Conservation (phyloP, 1,284 basidiomycete genomes). For the Heterobasidion irregulare region DNA sequence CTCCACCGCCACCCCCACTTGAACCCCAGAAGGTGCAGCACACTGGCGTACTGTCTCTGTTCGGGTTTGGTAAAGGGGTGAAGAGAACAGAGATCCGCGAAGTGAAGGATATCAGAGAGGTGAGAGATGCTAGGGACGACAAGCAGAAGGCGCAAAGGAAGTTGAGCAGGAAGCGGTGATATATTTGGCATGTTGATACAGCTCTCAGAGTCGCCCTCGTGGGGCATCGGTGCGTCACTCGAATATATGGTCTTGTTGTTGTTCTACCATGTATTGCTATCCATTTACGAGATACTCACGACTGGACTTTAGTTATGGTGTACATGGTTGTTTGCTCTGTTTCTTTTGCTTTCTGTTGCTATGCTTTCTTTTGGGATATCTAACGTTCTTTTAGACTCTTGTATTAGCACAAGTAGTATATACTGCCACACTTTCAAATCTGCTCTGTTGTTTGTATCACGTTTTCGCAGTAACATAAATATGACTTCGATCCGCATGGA, state of each 20-base stretch:
- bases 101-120: not conserved
- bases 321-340: not conserved
- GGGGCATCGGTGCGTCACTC: not conserved
- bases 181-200: not conserved
- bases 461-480: too few species aligned
- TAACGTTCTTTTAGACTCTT: too few species aligned
- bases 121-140: constrained; percentile 4
- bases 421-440: too few species aligned
- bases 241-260: not conserved
- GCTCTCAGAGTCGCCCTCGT: not conserved
- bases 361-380: not conserved
- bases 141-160: constrained; percentile 13
- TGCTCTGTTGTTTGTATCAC: too few species aligned
- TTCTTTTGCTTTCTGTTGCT: not conserved
- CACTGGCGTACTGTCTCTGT: constrained; percentile 7
- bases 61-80: constrained; percentile 8
- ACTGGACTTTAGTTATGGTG: not conserved
- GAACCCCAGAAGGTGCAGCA: constrained; percentile 1
- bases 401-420: too few species aligned
- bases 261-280: not conserved
- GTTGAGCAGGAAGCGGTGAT: constrained; percentile 23
- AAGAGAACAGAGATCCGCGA: not conserved
- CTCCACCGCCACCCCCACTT: not conserved
- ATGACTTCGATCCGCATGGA: too few species aligned
- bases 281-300: not conserved